Evolutionary conservation across 306 rosid species (phyloP), one percentile per base, ranked within the genome.

Genomic region (Alnus rubra): DNA sequence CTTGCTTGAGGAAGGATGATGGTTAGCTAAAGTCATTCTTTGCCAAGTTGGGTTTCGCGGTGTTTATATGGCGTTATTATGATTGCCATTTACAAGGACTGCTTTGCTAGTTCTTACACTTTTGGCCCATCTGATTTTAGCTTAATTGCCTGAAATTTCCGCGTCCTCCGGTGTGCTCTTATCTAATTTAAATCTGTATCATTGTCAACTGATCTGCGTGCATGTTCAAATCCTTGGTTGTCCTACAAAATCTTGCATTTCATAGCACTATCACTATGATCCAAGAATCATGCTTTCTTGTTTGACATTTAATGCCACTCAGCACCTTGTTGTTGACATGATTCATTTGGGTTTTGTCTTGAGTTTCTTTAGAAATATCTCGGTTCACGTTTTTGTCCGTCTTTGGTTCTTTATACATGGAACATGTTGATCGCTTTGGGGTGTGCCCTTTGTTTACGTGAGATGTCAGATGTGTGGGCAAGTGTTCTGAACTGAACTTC

Each of bases 401-500:
- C 31, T 7, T 18, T 42, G 10, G 18, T 18, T 39, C 50, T 16
- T 67, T 39, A 9, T 67, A 5, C 42, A 3, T 67, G 44, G 51
- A 64, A 39, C 48, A 3, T 23, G 55, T 49, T 48, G 1, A 11
- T 28, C 7, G 45, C 59, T 19, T 23, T 50, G 19, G n/a, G 75
- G 58, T 18, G 10, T 28, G 55, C 5, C 75, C 53, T 13, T 70
- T 49, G 45, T 10, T 47, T 2, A 55, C 44, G 9, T 59, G 60
- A 56, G 65, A 56, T 58, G n/a, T 39, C 28, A 73, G 28, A 54
- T 74, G 30, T 18, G 45, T n/a, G 63, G 65, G 51, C 50, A 79
- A 64, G 14, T 60, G 48, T 51, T 70, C 47, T 78, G 60, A 31
- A 35, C 49, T 73, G 71, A 58, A 51, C 5, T 60, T 70, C 64